Percentiles rank a stretch among this genome's conserved stretches.
phyloP scores from a whole-genome alignment of 179 eudicot genomes.

The Nepenthes alata region DNA sequence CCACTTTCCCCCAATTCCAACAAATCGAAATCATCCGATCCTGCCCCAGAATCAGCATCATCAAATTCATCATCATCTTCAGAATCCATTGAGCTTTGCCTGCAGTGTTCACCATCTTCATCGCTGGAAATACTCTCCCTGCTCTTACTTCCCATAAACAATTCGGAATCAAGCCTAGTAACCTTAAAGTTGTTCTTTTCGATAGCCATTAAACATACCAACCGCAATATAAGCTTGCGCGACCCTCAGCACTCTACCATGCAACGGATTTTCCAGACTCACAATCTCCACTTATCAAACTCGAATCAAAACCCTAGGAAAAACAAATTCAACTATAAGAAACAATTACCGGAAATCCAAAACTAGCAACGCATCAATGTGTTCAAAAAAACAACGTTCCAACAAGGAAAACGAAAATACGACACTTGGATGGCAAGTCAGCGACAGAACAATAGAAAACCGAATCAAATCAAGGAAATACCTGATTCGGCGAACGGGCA shows the following conservation, averaged over 20 bases:
- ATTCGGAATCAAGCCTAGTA: conserved; percentile 54
- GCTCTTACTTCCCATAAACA: conserved; percentile 42
- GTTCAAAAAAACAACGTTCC: conserved; percentile 1
- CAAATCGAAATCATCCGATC: conserved; percentile 91
- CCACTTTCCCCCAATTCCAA: conserved; percentile 82
- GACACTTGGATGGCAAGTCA: background rate
- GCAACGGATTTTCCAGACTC: background rate
- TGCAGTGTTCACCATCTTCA: conserved; percentile 42
- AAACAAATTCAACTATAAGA: conserved; percentile 4
- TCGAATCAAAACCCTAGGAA: conserved; percentile 32
- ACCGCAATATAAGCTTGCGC: background rate
- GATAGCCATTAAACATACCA: conserved; percentile 59
- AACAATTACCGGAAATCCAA: conserved; percentile 2
- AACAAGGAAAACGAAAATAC: background rate
- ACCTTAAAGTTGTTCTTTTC: conserved; percentile 70
- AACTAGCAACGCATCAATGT: background rate
- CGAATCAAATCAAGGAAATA: conserved; percentile 18
- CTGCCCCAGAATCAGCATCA: conserved; percentile 96
- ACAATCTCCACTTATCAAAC: conserved; percentile 7
- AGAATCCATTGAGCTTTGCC: conserved; percentile 32
- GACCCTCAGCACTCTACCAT: background rate
- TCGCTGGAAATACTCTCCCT: conserved; percentile 71
- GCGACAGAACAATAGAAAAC: background rate
- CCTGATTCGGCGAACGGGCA: conserved; percentile 18
- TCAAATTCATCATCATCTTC: conserved; percentile 73